Evolutionary conservation across 129 eudicot genomes (phyloP), one percentile per base, ranked within the genome.

Genomic region (Mikania micrantha): DNA sequence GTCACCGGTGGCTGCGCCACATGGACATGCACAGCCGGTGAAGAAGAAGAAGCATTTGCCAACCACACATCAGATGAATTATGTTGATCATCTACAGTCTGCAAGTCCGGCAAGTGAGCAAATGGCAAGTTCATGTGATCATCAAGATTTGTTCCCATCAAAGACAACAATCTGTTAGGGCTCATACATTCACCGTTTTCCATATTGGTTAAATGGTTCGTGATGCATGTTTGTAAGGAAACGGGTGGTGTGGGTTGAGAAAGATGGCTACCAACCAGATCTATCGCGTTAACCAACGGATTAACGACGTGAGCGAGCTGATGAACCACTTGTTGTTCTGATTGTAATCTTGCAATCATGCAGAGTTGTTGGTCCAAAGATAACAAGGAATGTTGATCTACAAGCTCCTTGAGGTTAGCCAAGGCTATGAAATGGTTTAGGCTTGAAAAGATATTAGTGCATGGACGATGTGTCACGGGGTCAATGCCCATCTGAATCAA

Each of bases 101-200:
- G 75, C 66, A 90, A 77, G 35, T 81, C 85, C 0, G 96, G 96
- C 77, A 90, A 45, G 21, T 83, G 96, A 45, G 82, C 44, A 54
- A 79, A 84, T 35, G 72, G 66, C 52, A 71, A 22, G 49, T 45
- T 64, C 60, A 70, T 47, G 35, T 72, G 68, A 35, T 73, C 76
- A 45, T 61, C 39, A 39, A 44, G 22, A 64, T 62, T 54, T 17
- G 54, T 57, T 58, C 61, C 78, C 29, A 47, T 61, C 12, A 66
- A 42, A 20, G 74, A 61, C 17, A 38, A 58, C 9, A 73, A 44
- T 9, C 49, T 38, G 66, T 77, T 76, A 19, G 72, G 13, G 4
- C 74, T 77, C 59, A 79, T 32, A 6, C 69, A 73, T 10, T 67
- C 61, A 31, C 1, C 40, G 35, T 69, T 67, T 17, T 67, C 28